Conservation (phyloP, 2,329 filamentous ascomycete genomes). For the Aurifilum marmelostoma region DNA sequence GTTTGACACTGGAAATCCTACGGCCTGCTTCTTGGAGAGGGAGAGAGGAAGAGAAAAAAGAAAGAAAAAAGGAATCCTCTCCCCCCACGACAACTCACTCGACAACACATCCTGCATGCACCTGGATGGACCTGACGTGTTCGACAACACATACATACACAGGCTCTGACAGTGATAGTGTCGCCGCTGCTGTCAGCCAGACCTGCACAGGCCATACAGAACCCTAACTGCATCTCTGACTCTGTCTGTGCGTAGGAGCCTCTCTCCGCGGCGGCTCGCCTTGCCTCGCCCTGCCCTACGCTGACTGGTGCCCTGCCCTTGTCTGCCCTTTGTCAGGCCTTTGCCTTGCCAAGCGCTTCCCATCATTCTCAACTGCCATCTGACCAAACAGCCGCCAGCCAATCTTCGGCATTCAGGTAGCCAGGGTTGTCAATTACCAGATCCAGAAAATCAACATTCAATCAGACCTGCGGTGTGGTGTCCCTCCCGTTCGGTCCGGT, state of each 20-base stretch:
- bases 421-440: constrained; percentile 14
- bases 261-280: neutral
- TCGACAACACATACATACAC: neutral
- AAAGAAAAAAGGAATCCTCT: neutral
- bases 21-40: neutral
- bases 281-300: neutral
- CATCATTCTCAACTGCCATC: neutral
- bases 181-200: constrained; percentile 25
- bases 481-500: constrained; percentile 8
- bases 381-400: constrained; percentile 2
- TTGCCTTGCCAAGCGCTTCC: constrained; percentile 9
- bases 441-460: constrained; percentile 13
- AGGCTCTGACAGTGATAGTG: constrained; percentile 8
- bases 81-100: too few species aligned
- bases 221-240: neutral
- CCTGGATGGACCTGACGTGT: neutral
- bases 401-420: constrained; percentile 11
- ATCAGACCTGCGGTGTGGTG: constrained; percentile 14
- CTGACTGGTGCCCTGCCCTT: neutral
- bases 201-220: constrained; percentile 7
- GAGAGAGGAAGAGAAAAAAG: too few species aligned
- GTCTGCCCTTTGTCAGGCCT: neutral
- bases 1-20: neutral
- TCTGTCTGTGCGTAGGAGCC: neutral
- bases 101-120: neutral